Percentiles rank a stretch among this genome's conserved stretches.
Conservation (phyloP, 257 asterid species). For the Nicotiana noctiflora region DNA sequence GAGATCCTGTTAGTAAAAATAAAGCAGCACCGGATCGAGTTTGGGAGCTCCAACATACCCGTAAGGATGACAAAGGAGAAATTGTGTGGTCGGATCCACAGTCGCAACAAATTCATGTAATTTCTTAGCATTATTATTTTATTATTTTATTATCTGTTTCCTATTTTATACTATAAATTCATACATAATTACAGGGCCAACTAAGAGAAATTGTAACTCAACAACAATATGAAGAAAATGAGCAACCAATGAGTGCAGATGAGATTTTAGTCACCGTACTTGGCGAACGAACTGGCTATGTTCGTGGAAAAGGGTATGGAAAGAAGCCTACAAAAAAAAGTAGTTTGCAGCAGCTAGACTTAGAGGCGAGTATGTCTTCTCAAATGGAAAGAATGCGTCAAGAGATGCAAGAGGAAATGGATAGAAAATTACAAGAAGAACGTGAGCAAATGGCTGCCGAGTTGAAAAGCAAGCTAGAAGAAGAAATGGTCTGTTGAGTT, state of each 20-base stretch:
- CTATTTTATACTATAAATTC: not conserved
- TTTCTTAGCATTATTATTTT: not conserved
- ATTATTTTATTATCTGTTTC: not conserved
- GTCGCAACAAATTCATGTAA: too few relatives aligned
- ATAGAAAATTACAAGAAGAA: not conserved
- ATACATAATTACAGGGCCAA: not conserved
- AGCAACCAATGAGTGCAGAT: not conserved
- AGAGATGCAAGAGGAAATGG: not conserved
- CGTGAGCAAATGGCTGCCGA: not conserved
- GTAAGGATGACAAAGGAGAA: not conserved
- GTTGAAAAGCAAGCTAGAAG: too few relatives aligned
- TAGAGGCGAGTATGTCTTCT: not conserved
- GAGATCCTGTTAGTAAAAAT: not conserved
- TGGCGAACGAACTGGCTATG: not conserved
- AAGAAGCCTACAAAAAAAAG: not conserved
- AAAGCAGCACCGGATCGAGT: not conserved
- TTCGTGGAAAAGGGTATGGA: not conserved
- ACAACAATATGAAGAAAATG: not conserved
- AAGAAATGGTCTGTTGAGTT: not conserved
- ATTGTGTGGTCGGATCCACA: not conserved
- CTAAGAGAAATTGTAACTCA: not conserved
- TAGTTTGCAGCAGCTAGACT: not conserved
- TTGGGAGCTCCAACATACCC: not conserved
- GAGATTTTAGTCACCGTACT: not conserved
- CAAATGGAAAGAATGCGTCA: not conserved